Evolutionary conservation across 345 rosid genomes (phyloP), one percentile per base, ranked within the genome.

Genomic region (Moricandia arvensis): DNA sequence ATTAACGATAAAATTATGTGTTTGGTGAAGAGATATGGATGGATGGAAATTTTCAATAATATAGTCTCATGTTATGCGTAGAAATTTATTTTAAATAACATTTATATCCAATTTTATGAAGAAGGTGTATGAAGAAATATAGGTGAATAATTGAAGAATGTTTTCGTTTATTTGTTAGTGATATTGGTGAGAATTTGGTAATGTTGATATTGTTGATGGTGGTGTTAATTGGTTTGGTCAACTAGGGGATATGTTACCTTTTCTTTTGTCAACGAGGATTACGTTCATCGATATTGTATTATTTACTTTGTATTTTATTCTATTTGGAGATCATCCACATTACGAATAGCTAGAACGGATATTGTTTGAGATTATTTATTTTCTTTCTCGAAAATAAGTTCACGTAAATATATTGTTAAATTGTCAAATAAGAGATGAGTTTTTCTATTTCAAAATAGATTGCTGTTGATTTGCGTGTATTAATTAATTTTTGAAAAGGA

Each of bases 151-250:
- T 57, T 17, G 45, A 34, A 2, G 17, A 59, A 4, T 49, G 5
- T 15, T 57, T 55, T 17, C 13, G 16, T 12, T 38, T 66, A 45
- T 6, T 10, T 1, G 6, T 61, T 16, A 16, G 16, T 10, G 57
- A 68, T 59, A 49, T 68, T 68, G 74, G 74, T 68, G 74, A 68
- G 47, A 53, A 37, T 61, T 68, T 68, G 79, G 74, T 75, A 49
- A 26, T 61, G 3, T 61, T 66, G 35, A 49, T 60, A 51, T 27
- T 26, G 45, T 60, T 31, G 74, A 68, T 61, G 64, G n/a, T 60
- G 74, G 49, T 45, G 37, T 58, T 66, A 17, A 7, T 53, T 35
- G 47, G 57, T 51, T 35, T 35, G 69, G 74, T 68, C 15, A 53
- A 17, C 16, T 1, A 10, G 9, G 45, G n/a, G 7, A 3, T 33